phyloP scores from a whole-genome alignment of 2,329 filamentous ascomycete species.

The Xylariaceae sp. region DNA sequence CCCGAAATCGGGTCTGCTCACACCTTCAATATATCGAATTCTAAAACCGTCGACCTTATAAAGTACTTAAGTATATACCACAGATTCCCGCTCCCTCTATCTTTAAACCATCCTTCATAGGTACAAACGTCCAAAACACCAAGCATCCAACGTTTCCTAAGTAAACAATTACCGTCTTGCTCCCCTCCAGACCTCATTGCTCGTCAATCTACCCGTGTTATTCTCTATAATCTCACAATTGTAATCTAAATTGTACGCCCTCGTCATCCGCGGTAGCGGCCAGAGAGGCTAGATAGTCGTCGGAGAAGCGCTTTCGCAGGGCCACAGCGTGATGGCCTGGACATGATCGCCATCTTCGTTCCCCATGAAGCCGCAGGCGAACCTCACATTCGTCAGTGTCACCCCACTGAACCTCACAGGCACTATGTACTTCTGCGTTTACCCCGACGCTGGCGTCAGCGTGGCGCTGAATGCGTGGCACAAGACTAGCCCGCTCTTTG shows the following conservation, averaged over 20 bases:
- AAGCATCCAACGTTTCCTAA: too few species aligned
- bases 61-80: too few species aligned
- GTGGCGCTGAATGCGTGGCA: too few species aligned
- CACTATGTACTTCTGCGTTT: too few species aligned
- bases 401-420: constrained; percentile 40
- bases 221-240: constrained; percentile 8
- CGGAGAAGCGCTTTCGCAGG: constrained; percentile 39
- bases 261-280: constrained; percentile 51
- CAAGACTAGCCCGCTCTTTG: too few species aligned
- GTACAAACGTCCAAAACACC: too few species aligned
- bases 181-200: not conserved
- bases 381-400: constrained; percentile 45
- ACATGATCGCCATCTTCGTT: constrained; percentile 45
- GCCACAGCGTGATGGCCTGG: constrained; percentile 45
- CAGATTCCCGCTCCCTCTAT: too few species aligned
- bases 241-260: constrained; percentile 33
- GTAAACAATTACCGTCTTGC: not conserved
- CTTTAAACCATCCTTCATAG: too few species aligned
- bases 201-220: not conserved
- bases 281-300: constrained; percentile 50
- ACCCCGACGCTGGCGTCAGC: too few species aligned
- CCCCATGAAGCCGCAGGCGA: constrained; percentile 24
- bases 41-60: too few species aligned
- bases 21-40: too few species aligned
- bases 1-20: too few species aligned